These are phyloP conservation scores for Malania oleifera DNA, from an alignment of 164 flowering plant species.

Conservation along the genomic window DNA sequence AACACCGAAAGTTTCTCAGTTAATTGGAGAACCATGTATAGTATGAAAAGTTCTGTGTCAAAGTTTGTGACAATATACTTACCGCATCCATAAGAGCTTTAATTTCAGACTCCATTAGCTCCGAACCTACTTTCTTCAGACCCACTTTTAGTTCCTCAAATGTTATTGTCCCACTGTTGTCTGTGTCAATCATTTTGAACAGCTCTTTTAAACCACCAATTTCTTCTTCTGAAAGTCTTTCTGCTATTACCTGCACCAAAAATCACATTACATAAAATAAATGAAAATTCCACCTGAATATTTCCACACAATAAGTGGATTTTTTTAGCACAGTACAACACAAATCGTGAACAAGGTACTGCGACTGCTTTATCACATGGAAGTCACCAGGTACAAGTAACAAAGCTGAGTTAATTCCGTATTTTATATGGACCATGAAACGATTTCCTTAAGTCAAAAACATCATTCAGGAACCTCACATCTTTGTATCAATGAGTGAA, in stretches of 20 bases:
- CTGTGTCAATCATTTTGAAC: constrained; percentile 87
- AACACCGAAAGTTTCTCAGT: not conserved
- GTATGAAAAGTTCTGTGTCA: not conserved
- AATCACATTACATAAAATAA: not conserved
- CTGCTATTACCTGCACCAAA: constrained; percentile 73
- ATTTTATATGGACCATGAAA: too few species aligned
- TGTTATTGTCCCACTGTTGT: constrained; percentile 80
- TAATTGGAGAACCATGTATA: constrained; percentile 1
- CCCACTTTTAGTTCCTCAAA: constrained; percentile 86
- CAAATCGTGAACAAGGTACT: too few species aligned
- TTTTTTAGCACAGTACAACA: too few species aligned
- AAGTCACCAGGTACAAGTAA: not conserved
- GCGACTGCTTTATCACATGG: too few species aligned
- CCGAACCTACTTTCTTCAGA: constrained; percentile 70
- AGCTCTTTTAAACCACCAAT: constrained; percentile 87
- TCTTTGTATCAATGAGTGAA: too few species aligned
- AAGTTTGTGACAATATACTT: constrained; percentile 5
- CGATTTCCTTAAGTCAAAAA: too few species aligned
- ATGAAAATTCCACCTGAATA: too few species aligned
- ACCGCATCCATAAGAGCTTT: constrained; percentile 86
- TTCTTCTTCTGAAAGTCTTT: constrained; percentile 89
- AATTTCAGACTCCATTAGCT: constrained; percentile 80
- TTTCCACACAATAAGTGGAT: not conserved
- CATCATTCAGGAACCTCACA: too few species aligned
- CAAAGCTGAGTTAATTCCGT: too few species aligned